Evolutionary conservation across 495 filamentous ascomycete genomes (phyloP).

Genomic region (Rhizodiscina lignyota): DNA sequence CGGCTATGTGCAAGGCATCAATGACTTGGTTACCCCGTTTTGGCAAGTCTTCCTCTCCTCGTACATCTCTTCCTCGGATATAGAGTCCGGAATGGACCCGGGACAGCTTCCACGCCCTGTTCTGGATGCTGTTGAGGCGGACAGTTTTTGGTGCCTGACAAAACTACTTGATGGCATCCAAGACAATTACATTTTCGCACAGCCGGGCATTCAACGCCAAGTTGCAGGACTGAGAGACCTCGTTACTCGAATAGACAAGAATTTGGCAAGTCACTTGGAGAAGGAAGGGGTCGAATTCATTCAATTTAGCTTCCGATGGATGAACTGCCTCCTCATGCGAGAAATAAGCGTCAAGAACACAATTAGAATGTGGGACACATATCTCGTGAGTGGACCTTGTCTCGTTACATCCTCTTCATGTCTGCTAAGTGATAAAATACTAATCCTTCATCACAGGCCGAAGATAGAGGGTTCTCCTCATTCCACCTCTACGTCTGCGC

Average conservation of each 20-base stretch:
- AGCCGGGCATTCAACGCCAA: constrained; percentile 90
- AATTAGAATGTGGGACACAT: constrained; percentile 99
- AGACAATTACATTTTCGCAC: constrained; percentile 95
- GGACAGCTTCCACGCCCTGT: constrained; percentile 82
- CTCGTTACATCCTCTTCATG: background rate
- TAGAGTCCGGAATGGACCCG: constrained; percentile 90
- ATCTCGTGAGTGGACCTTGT: constrained; percentile 51
- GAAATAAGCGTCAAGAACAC: constrained; percentile 92
- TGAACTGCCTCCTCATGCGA: constrained; percentile 97
- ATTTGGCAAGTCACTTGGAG: constrained; percentile 75
- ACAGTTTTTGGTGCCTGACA: constrained; percentile 95
- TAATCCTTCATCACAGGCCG: constrained; percentile 40
- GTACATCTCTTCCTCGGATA: constrained; percentile 85
- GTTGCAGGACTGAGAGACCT: constrained; percentile 77
- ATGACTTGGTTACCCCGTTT: constrained; percentile 93
- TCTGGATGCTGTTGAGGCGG: constrained; percentile 91
- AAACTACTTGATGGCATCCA: constrained; percentile 95
- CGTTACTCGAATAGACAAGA: constrained; percentile 71
- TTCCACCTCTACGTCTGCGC: constrained; percentile 98
- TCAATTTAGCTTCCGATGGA: constrained; percentile 98
- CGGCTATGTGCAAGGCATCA: constrained; percentile 97
- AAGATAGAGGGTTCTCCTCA: constrained; percentile 94
- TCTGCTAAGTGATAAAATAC: constrained; percentile 2
- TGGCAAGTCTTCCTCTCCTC: constrained; percentile 91
- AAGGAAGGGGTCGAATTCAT: constrained; percentile 91